Evolutionary conservation across 139 green algal species (phyloP), one percentile per base, ranked within the genome.

Genomic region (Pseudopediastrum boryanum): DNA sequence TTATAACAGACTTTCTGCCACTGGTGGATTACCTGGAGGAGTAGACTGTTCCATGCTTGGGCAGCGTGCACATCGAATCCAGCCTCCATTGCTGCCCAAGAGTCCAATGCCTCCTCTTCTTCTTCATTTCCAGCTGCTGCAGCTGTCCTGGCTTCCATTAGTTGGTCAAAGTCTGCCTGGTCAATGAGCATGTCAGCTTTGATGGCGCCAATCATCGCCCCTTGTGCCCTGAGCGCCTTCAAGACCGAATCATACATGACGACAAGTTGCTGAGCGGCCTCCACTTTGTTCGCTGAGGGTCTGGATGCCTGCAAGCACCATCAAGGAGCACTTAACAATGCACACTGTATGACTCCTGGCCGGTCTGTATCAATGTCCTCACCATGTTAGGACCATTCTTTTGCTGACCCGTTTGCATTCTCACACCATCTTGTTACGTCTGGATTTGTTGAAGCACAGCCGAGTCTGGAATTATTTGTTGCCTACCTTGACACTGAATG

Each of bases 111-210:
- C 13, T 74, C 23, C 54, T 90, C 85, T 42, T 87, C 83, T 29
- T 69, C 82, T 19, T 43, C 67, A 51, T 85, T 74, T 44, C 78
- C 80, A 21, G 77, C 73, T 31, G 83, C 89, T 33, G 77, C 61
- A 56, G 82, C 83, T 27, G 61, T 77, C 41, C 86, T 70, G 31
- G 75, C 71, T 5, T 56, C 77, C 52, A 75, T 56, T 39, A 72
- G 23, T 29, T 33, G 10, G 0, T 71, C 41, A 61, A 77, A 82
- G 42, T 70, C 73, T 46, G 33, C 58, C 21, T 2, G 10, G 6
- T 90, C 82, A 10, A 96, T 78, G 67, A 96, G 89, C 69, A 92
- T 85, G 81, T 95, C 89, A 8, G 92, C 87, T 81, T 92, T 94
- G 19, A 95, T 86, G 7, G 83, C 62, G 70, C 94, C 94, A 7